Base-by-base conservation (phyloP, 108 stramenopile species). In the Hondaea fermentalgiana region DNA sequence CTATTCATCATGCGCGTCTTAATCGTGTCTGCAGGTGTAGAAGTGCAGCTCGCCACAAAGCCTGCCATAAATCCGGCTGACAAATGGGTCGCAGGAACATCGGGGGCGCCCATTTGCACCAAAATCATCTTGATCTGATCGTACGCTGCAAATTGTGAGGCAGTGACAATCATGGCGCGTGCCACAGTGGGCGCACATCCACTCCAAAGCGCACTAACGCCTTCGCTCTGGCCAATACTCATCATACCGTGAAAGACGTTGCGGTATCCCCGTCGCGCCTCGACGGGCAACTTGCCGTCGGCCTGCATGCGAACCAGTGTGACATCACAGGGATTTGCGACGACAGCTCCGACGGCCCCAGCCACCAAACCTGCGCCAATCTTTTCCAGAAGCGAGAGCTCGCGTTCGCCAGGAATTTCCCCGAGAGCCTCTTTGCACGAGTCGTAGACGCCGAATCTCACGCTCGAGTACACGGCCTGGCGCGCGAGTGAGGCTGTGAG, bases 251-350 rank as follows among this genome's bases (percentile, higher is more conserved):
- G 19, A 47, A 64, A 21, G 5, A 49, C n/a, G 43, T 83, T 83
- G 0, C 51, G 45, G 51, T 83, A 83, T 6, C 51, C 51, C 19
- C 76, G 45, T 6, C 76, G 76, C 76, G 19, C 60, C 21, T 5
- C 6, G 64, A 10, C 8, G 5, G 60, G 29, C 0, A 69, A 16
- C 23, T 47, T 60, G 44, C 89, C 89, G 51, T 87, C 90, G 25
- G 88, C 88, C 45, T 88, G 88, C 53, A 90, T 58, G 42, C 88
- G 60, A 21, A 90, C 45, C 72, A 64, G 42, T 5, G 87, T 72
- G 45, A 88, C 72, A 72, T 90, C 90, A 44, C 28, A 60, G 25
- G 90, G 90, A 17, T 88, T 69, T 3, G 88, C 90, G 4, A 90
- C 60, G 5, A 59, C 58, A 44, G 87, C 87, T 5, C 87, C 87